A percentile compares a stretch with the other conserved stretches of the same genome.
phyloP scores from a whole-genome alignment of 106 monocot species.

The Dendrobium huoshanense region DNA sequence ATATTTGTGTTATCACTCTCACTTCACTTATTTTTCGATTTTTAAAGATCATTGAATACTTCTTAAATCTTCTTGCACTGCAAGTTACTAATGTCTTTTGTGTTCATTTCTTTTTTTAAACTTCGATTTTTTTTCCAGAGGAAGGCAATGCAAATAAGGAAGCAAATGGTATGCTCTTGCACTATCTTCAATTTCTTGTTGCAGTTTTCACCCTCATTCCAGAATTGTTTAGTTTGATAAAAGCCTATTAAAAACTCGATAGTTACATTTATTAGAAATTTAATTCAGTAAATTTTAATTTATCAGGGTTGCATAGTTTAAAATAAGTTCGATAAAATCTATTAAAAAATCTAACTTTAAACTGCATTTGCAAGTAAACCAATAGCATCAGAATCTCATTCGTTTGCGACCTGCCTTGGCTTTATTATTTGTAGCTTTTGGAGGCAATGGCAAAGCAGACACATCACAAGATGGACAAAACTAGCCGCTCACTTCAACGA shows the following conservation, averaged over 20 bases:
- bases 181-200: background rate
- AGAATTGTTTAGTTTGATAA: background rate
- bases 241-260: no score
- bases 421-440: constrained; percentile 22
- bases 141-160: constrained; percentile 15
- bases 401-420: background rate
- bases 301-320: background rate
- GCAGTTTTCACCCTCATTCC: background rate
- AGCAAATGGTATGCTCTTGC: constrained; percentile 22
- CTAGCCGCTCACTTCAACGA: constrained; percentile 5
- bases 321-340: background rate
- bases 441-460: constrained; percentile 40
- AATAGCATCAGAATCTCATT: background rate
- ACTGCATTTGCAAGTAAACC: background rate
- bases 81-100: background rate
- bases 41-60: background rate
- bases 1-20: background rate
- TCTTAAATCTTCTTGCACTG: background rate
- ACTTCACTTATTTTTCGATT: background rate
- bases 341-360: background rate
- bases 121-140: constrained; percentile 9
- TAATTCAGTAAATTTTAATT: background rate
- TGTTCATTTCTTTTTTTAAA: background rate
- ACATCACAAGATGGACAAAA: constrained; percentile 5
- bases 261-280: no score